Conservation (phyloP, 805 yeast species). For the Candida schatavii region DNA sequence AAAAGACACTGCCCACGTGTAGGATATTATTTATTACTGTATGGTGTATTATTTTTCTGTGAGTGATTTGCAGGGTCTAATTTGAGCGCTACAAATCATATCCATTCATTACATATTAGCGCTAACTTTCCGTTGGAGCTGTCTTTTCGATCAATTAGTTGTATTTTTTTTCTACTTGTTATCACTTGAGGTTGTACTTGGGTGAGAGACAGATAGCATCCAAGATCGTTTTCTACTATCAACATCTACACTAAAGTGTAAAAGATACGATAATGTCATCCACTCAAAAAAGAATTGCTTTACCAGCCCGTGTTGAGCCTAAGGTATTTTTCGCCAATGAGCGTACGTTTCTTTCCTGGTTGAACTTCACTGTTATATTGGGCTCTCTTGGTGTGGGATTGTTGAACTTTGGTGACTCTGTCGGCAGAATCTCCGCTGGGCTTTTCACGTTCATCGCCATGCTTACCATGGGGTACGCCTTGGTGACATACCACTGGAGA, state of each 20-base stretch:
- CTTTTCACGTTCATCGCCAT: slow-evolving; percentile 93
- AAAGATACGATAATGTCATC: slow-evolving; percentile 32
- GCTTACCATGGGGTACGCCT: slow-evolving; percentile 96
- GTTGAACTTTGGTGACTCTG: slow-evolving; percentile 90
- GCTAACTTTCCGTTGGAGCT: too few relatives aligned
- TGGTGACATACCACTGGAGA: slow-evolving; percentile 98
- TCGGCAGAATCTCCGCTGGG: slow-evolving; percentile 91
- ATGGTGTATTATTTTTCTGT: neutral
- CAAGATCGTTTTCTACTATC: neutral
- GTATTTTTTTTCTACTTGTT: neutral
- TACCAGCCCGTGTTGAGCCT: slow-evolving; percentile 98
- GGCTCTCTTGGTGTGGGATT: slow-evolving; percentile 97
- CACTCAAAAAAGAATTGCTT: slow-evolving; percentile 78
- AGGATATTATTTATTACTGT: neutral
- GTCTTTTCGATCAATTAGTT: neutral
- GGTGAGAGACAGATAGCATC: neutral
- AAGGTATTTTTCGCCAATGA: slow-evolving; percentile 98
- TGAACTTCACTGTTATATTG: slow-evolving; percentile 95
- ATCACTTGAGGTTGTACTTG: too few relatives aligned
- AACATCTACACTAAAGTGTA: neutral
- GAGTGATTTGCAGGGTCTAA: too few relatives aligned
- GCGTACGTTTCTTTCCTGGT: slow-evolving; percentile 97
- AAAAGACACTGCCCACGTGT: slow-evolving; percentile 3
- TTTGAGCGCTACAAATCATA: too few relatives aligned
- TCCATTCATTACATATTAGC: too few relatives aligned